Evolutionary conservation across 345 rosid genomes (phyloP).

Genomic region (Gynandropsis gynandra): DNA sequence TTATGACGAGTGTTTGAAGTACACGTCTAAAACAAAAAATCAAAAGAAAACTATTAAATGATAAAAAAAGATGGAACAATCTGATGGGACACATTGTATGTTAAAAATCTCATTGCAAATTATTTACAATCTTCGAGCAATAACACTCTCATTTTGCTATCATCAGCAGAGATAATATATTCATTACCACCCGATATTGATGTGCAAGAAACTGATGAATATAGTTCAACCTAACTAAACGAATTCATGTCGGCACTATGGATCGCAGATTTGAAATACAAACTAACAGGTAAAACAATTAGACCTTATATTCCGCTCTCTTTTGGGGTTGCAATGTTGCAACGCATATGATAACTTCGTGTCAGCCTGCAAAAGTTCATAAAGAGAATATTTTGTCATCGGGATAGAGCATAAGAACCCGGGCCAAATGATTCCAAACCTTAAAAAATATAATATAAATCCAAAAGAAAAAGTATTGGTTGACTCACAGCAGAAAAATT

Average conservation of each 20-base stretch:
- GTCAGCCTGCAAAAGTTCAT: conserved; percentile 66
- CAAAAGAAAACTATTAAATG: too few relatives aligned
- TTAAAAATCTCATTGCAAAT: too few relatives aligned
- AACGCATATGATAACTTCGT: conserved; percentile 85
- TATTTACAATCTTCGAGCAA: too few relatives aligned
- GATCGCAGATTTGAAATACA: too few relatives aligned
- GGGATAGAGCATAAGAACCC: not conserved
- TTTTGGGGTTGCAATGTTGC: conserved; percentile 54
- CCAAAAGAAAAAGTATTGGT: not conserved
- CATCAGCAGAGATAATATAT: too few relatives aligned
- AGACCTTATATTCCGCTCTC: conserved; percentile 79
- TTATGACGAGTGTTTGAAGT: conserved; percentile 1
- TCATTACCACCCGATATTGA: too few relatives aligned
- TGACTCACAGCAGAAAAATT: conserved; percentile 83
- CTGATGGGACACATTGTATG: too few relatives aligned
- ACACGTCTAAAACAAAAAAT: not conserved
- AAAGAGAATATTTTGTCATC: conserved; percentile 8
- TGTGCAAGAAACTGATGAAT: too few relatives aligned
- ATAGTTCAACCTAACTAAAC: too few relatives aligned
- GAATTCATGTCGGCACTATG: too few relatives aligned
- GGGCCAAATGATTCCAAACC: not conserved
- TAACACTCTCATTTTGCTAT: too few relatives aligned
- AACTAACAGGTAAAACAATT: conserved; percentile 5
- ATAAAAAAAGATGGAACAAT: too few relatives aligned
- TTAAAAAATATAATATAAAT: not conserved